phyloP scores from a whole-genome alignment of 495 filamentous ascomycete genomes.

The Xylaria venustula region DNA sequence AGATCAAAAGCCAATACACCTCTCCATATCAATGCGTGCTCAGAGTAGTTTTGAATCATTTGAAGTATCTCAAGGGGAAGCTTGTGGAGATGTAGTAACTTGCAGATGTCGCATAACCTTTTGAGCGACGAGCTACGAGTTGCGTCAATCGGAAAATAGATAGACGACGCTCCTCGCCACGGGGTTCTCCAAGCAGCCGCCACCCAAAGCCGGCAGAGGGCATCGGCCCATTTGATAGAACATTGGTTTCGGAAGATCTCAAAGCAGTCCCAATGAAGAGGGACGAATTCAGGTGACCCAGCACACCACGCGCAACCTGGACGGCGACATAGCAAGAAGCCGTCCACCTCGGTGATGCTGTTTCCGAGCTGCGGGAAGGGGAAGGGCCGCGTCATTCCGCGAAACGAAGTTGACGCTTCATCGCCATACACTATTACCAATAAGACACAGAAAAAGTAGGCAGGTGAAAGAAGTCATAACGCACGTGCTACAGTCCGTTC shows the following conservation, averaged over 20 bases:
- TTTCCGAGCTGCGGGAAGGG: constrained; percentile 1
- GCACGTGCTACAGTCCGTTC: constrained; percentile 11
- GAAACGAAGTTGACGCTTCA: constrained; percentile 1
- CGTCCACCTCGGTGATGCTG: not conserved
- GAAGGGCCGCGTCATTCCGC: constrained; percentile 5
- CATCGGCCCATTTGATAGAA: not conserved
- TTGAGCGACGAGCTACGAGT: constrained; percentile 7
- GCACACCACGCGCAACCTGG: not conserved
- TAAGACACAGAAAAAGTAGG: not conserved
- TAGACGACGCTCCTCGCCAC: constrained; percentile 7
- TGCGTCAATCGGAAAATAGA: constrained; percentile 1
- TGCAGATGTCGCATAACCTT: constrained; percentile 8
- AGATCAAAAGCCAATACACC: constrained; percentile 4
- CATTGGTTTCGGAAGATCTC: constrained; percentile 9
- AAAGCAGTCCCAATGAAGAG: constrained; percentile 8
- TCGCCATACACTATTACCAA: constrained; percentile 10
- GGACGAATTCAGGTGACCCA: constrained; percentile 8
- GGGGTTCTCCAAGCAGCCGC: constrained; percentile 14
- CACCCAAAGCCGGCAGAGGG: constrained; percentile 17
- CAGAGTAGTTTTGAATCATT: constrained; percentile 9
- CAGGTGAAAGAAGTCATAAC: not conserved
- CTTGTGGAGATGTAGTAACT: constrained; percentile 8
- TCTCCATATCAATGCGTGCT: constrained; percentile 15
- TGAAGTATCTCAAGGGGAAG: constrained; percentile 17
- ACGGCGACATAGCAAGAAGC: constrained; percentile 4